Percentiles rank a stretch among this genome's conserved stretches.
phyloP scores from a whole-genome alignment of 371 early-diverging fungal species.

The Chytridium lagenaria region DNA sequence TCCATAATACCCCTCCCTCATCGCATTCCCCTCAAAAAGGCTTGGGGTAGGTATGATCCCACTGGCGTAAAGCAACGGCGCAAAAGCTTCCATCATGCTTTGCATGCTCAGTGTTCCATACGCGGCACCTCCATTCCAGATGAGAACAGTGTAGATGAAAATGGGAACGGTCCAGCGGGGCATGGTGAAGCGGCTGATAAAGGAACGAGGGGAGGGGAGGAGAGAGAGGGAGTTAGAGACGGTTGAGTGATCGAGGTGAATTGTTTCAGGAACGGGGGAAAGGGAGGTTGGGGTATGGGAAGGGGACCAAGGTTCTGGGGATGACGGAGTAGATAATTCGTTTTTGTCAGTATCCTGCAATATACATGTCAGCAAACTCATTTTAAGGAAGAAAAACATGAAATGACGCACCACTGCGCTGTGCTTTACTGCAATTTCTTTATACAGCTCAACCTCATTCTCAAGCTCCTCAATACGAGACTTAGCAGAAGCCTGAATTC shows the following conservation, averaged over 20 bases:
- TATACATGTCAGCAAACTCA: too few relatives aligned
- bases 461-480: not conserved
- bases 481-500: not conserved
- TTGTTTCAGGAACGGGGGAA: too few relatives aligned
- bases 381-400: too few relatives aligned
- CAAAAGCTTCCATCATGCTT: not conserved
- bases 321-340: too few relatives aligned
- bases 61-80: not conserved
- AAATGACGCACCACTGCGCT: too few relatives aligned
- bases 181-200: not conserved
- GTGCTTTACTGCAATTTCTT: not conserved
- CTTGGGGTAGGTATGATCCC: not conserved
- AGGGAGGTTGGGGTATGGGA: not conserved
- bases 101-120: not conserved
- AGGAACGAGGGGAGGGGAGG: too few relatives aligned
- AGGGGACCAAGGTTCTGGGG: too few relatives aligned
- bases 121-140: not conserved
- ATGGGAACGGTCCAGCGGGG: slow-evolving; percentile 8
- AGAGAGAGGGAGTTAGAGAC: too few relatives aligned
- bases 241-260: too few relatives aligned
- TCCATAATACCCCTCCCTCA: not conserved
- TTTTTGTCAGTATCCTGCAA: too few relatives aligned
- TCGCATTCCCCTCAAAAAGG: not conserved
- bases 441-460: not conserved
- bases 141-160: not conserved